Evolutionary conservation across 208 protist species (phyloP).

Genomic region (Trypanosoma grayi): DNA sequence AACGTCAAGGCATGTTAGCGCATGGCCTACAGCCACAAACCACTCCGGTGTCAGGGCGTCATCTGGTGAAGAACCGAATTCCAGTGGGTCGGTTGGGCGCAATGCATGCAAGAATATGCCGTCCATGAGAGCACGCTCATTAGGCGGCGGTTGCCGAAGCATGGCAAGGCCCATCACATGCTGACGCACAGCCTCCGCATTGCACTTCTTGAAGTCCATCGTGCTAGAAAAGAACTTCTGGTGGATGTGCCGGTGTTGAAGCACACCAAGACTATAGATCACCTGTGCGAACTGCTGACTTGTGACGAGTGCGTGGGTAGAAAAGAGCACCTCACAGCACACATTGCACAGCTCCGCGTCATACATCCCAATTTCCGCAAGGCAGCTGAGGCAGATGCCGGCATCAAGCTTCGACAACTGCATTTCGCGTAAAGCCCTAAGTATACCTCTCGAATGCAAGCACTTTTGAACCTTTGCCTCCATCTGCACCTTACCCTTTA

Average conservation of each 20-base stretch:
- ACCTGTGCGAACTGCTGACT: slow-evolving; percentile 81
- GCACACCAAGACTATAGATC: slow-evolving; percentile 72
- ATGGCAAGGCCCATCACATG: slow-evolving; percentile 80
- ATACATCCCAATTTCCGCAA: slow-evolving; percentile 79
- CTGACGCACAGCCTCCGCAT: slow-evolving; percentile 52
- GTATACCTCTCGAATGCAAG: slow-evolving; percentile 53
- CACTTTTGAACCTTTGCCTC: slow-evolving; percentile 87
- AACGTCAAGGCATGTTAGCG: slow-evolving; percentile 68
- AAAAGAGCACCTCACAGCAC: slow-evolving; percentile 72
- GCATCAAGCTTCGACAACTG: slow-evolving; percentile 74
- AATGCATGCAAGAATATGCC: slow-evolving; percentile 84
- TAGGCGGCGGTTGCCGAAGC: slow-evolving; percentile 70
- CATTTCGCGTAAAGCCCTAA: slow-evolving; percentile 45
- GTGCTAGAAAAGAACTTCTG: slow-evolving; percentile 76
- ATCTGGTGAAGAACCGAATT: slow-evolving; percentile 19
- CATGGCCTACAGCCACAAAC: slow-evolving; percentile 82
- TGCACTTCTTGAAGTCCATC: slow-evolving; percentile 62
- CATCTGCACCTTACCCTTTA: slow-evolving; percentile 81
- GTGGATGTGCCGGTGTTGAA: slow-evolving; percentile 84
- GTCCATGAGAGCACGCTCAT: slow-evolving; percentile 53
- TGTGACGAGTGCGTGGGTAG: slow-evolving; percentile 61
- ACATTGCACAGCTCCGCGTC: slow-evolving; percentile 77
- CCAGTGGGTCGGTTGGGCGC: slow-evolving; percentile 37
- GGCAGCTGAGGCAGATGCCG: slow-evolving; percentile 64
- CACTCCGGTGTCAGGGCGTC: slow-evolving; percentile 57